Conservation (phyloP, 768 basidiomycete genomes). For the Lentinula guzmanii region DNA sequence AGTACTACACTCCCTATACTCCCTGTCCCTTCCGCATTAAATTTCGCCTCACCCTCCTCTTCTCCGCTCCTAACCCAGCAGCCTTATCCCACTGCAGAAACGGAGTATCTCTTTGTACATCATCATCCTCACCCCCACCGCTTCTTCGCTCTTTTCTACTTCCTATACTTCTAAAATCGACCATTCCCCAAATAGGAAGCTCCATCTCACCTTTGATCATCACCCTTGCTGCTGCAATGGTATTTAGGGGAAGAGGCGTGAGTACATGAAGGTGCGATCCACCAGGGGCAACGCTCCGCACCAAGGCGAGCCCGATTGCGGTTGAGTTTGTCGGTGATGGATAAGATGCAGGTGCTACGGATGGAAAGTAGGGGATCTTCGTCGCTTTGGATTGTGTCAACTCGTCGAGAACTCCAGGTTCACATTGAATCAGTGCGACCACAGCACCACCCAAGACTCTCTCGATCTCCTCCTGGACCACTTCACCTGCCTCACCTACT, state of each 20-base stretch:
- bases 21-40: conserved; percentile 75
- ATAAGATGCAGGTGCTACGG: conserved; percentile 29
- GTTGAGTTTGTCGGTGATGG: conserved; percentile 57
- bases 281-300: conserved; percentile 47
- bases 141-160: conserved; percentile 18
- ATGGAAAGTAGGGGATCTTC: conserved; percentile 48
- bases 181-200: conserved; percentile 80
- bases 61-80: conserved; percentile 68
- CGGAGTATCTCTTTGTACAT: conserved; percentile 52
- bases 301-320: conserved; percentile 73
- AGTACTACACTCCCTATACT: neutral
- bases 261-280: conserved; percentile 63
- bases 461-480: conserved; percentile 61
- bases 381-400: neutral
- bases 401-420: conserved; percentile 34
- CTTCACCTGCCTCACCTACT: conserved; percentile 69
- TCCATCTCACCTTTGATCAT: conserved; percentile 88
- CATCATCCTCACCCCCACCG: conserved; percentile 37
- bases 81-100: conserved; percentile 75
- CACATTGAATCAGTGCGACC: conserved; percentile 64
- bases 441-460: conserved; percentile 76
- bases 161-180: conserved; percentile 51
- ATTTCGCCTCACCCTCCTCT: conserved; percentile 73
- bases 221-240: conserved; percentile 25
- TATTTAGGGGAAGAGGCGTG: conserved; percentile 58